These are phyloP conservation scores for Craspedostauros australis DNA, from an alignment of 108 stramenopile species.

Conservation along the genomic window DNA sequence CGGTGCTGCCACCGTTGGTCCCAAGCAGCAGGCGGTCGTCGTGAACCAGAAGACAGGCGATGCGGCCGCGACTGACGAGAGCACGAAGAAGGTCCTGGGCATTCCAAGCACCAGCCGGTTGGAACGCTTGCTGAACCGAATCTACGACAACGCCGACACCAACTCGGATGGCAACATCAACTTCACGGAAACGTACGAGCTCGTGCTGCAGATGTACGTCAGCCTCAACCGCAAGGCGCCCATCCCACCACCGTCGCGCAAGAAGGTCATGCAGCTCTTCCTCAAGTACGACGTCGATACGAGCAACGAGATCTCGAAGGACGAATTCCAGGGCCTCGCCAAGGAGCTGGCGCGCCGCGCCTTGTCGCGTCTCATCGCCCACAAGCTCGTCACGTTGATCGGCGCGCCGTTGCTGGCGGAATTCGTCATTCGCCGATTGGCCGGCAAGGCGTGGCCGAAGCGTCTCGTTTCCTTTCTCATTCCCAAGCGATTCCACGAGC, in stretches of 20 bases:
- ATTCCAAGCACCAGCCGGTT: too few species aligned
- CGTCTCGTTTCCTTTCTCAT: constrained; percentile 2
- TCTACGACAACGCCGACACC: constrained; percentile 38
- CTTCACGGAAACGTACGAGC: constrained; percentile 30
- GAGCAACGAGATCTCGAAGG: constrained; percentile 5
- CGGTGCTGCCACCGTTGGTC: too few species aligned
- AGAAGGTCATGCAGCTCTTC: constrained; percentile 20
- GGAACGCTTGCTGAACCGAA: constrained; percentile 15
- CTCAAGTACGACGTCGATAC: constrained; percentile 10
- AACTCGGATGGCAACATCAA: constrained; percentile 32
- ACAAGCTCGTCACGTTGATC: constrained; percentile 33
- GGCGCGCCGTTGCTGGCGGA: constrained; percentile 32
- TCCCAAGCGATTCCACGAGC: constrained; percentile 12
- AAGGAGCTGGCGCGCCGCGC: constrained; percentile 15
- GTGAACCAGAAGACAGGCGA: too few species aligned
- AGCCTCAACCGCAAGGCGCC: constrained; percentile 32
- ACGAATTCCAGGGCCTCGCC: constrained; percentile 24
- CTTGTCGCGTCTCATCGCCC: constrained; percentile 17
- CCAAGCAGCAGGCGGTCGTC: too few species aligned
- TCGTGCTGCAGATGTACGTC: constrained; percentile 27
- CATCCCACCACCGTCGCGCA: constrained; percentile 28
- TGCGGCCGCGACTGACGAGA: too few species aligned
- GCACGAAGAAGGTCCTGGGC: too few species aligned
- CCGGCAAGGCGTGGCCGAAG: constrained; percentile 9
- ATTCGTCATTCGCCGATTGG: not conserved